Conservation (phyloP, 2,329 filamentous ascomycete species). For the Paramyrothecium roridum region DNA sequence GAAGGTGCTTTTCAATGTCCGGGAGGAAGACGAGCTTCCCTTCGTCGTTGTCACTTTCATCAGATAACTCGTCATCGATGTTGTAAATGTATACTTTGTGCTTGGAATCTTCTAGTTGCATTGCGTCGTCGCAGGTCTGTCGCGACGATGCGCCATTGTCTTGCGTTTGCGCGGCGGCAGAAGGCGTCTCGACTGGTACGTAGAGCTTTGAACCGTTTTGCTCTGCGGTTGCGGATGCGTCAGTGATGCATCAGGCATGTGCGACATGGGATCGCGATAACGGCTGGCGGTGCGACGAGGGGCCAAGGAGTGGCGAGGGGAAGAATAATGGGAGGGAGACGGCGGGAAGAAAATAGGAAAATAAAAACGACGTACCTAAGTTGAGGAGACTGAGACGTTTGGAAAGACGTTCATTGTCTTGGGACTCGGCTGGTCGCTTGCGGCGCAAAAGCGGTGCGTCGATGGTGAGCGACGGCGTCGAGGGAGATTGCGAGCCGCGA, state of each 20-base stretch:
- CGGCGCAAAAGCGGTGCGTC: slow-evolving; percentile 18
- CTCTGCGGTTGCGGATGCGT: slow-evolving; percentile 39
- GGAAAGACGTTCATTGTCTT: slow-evolving; percentile 70
- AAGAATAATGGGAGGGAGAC: slow-evolving; percentile 3
- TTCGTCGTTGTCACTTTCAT: slow-evolving; percentile 40
- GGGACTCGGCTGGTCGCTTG: slow-evolving; percentile 60
- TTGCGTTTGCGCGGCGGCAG: slow-evolving; percentile 13
- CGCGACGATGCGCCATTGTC: slow-evolving; percentile 10
- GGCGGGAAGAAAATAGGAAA: slow-evolving; percentile 3
- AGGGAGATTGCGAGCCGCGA: slow-evolving; percentile 11
- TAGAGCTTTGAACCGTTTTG: slow-evolving; percentile 62
- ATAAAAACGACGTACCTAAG: slow-evolving; percentile 57
- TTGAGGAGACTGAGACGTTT: slow-evolving; percentile 83
- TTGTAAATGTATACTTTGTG: slow-evolving; percentile 89
- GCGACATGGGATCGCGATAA: neutral
- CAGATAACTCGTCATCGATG: slow-evolving; percentile 80
- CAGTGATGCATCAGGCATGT: neutral
- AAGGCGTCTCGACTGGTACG: slow-evolving; percentile 56
- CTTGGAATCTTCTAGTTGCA: slow-evolving; percentile 84
- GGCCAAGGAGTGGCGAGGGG: slow-evolving; percentile 4
- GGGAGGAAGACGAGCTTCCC: slow-evolving; percentile 74
- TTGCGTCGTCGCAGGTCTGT: slow-evolving; percentile 50
- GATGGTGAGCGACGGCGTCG: slow-evolving; percentile 9
- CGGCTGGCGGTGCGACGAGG: neutral
- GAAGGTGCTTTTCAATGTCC: slow-evolving; percentile 80